Evolutionary conservation across 2,329 filamentous ascomycete genomes (phyloP).

Genomic region (Nigrospora sphaerica): DNA sequence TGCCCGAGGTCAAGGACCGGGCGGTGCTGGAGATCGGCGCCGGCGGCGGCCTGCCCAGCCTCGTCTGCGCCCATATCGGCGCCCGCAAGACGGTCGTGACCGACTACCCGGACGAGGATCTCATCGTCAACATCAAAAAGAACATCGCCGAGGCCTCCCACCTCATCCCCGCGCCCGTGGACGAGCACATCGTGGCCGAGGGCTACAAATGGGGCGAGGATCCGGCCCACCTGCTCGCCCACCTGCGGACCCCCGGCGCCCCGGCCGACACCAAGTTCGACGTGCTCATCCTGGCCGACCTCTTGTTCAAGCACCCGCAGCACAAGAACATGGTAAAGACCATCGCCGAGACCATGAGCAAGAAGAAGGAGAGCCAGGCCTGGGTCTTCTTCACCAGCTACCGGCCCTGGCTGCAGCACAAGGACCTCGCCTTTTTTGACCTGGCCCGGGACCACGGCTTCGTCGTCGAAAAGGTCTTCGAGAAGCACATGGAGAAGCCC

Average conservation of each 20-base stretch:
- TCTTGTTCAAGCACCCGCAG: constrained; percentile 87
- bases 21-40: constrained; percentile 86
- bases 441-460: constrained; percentile 65
- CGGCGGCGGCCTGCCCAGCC: constrained; percentile 75
- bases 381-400: constrained; percentile 94
- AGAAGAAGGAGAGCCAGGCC: constrained; percentile 49
- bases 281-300: constrained; percentile 76
- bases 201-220: constrained; percentile 83
- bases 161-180: constrained; percentile 20
- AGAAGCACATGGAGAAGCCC: constrained; percentile 75
- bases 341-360: constrained; percentile 59
- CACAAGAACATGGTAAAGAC: constrained; percentile 71
- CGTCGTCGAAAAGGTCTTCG: constrained; percentile 69
- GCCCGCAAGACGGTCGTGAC: constrained; percentile 71
- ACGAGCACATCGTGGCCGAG: constrained; percentile 42
- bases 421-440: constrained; percentile 83
- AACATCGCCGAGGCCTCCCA: constrained; percentile 58
- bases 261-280: constrained; percentile 52
- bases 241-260: constrained; percentile 36
- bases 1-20: constrained; percentile 55
- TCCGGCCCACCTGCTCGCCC: constrained; percentile 47
- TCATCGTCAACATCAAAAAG: constrained; percentile 71
- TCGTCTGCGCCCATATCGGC: constrained; percentile 68
- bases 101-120: constrained; percentile 79
- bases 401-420: constrained; percentile 79